phyloP scores from a whole-genome alignment of 441 rosid genomes.

The Biscutella laevigata region DNA sequence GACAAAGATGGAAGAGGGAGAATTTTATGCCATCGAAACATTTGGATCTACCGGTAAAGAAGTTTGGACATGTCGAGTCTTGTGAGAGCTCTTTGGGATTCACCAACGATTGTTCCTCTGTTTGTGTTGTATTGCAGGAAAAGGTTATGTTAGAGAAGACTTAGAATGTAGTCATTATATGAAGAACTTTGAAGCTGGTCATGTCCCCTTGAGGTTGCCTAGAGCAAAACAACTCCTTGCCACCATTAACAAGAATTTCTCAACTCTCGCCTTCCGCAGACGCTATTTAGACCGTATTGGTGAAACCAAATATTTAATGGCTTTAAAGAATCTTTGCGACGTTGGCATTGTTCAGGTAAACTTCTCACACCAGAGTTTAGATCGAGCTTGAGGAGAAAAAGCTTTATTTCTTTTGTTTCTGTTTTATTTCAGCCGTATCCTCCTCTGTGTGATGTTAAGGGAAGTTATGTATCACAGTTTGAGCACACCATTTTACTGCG shows the following conservation, averaged over 20 bases:
- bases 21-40: slow-evolving; percentile 89
- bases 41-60: slow-evolving; percentile 81
- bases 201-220: slow-evolving; percentile 71
- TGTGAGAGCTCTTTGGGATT: no score
- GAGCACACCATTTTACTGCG: slow-evolving; percentile 90
- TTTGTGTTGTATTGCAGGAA: slow-evolving; percentile 41
- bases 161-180: slow-evolving; percentile 93
- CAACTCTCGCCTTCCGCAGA: slow-evolving; percentile 84
- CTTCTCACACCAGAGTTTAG: background rate
- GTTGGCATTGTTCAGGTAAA: slow-evolving; percentile 86
- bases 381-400: background rate
- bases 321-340: slow-evolving; percentile 77
- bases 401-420: background rate
- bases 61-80: background rate
- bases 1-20: slow-evolving; percentile 98
- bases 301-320: slow-evolving; percentile 81
- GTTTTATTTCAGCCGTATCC: slow-evolving; percentile 58
- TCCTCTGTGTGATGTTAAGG: slow-evolving; percentile 80
- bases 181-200: slow-evolving; percentile 80
- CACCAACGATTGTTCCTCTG: background rate
- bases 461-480: slow-evolving; percentile 89
- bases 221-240: slow-evolving; percentile 94
- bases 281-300: slow-evolving; percentile 84
- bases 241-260: slow-evolving; percentile 85
- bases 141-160: slow-evolving; percentile 90